phyloP scores from a whole-genome alignment of 106 monocot genomes.

The Cymbidium sinense region DNA sequence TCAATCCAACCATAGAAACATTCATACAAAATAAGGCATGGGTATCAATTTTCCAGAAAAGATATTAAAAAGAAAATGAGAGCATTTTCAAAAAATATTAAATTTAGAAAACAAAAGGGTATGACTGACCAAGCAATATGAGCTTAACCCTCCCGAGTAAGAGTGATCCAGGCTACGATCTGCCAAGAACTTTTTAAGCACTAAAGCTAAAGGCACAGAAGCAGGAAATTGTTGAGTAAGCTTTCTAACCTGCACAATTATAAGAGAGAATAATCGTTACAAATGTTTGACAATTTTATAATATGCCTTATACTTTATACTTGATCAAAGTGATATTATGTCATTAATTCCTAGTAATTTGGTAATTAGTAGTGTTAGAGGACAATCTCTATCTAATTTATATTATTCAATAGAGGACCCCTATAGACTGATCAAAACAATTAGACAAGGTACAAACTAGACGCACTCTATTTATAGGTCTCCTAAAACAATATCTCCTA shows the following conservation, averaged over 20 bases:
- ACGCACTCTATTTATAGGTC: too few relatives aligned
- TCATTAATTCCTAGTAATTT: not conserved
- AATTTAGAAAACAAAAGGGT: not conserved
- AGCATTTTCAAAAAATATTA: not conserved
- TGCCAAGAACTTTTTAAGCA: slow-evolving; percentile 91
- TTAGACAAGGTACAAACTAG: too few relatives aligned
- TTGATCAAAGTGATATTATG: not conserved
- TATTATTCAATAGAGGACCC: too few relatives aligned
- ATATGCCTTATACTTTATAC: not conserved
- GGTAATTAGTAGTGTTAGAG: not conserved
- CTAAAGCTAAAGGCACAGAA: slow-evolving; percentile 76
- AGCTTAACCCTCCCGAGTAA: slow-evolving; percentile 96
- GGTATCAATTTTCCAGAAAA: not conserved
- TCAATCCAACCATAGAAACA: not conserved
- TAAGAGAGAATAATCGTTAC: not conserved
- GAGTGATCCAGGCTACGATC: slow-evolving; percentile 92
- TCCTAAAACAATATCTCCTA: too few relatives aligned
- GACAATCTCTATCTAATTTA: too few relatives aligned
- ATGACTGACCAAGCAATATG: slow-evolving; percentile 89
- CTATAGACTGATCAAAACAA: too few relatives aligned
- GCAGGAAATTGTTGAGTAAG: slow-evolving; percentile 95
- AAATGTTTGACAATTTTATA: not conserved
- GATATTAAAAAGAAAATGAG: not conserved
- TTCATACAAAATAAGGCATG: not conserved
- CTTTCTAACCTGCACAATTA: slow-evolving; percentile 63